These are phyloP conservation scores for Zymoseptoria passerinii DNA, from an alignment of 2,329 filamentous ascomycete species.

Conservation along the genomic window DNA sequence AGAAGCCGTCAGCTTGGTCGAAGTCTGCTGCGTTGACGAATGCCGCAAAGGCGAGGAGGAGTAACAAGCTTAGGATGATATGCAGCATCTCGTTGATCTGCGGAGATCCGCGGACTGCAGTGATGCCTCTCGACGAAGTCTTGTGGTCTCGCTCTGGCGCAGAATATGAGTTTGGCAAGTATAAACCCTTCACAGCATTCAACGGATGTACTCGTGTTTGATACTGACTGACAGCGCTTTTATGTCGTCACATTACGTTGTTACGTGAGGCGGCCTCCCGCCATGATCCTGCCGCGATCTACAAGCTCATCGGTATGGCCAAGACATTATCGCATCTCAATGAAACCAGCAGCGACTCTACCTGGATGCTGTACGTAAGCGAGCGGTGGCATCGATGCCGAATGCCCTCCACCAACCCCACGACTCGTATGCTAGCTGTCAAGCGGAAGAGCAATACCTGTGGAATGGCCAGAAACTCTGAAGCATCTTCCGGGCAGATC, in stretches of 20 bases:
- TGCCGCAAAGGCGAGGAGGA: not conserved
- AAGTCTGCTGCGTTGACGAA: not conserved
- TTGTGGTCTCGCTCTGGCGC: too few species aligned
- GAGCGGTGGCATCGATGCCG: not conserved
- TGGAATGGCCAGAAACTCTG: not conserved
- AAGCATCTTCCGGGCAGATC: not conserved
- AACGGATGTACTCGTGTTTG: too few species aligned
- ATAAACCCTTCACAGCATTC: too few species aligned
- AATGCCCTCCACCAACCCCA: not conserved
- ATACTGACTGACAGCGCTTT: too few species aligned
- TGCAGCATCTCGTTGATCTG: not conserved
- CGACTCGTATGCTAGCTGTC: not conserved
- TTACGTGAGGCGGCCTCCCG: not conserved
- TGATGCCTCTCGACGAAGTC: too few species aligned
- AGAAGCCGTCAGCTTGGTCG: not conserved
- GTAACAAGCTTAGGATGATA: not conserved
- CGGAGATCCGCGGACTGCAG: not conserved
- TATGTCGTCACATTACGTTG: too few species aligned
- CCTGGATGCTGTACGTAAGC: not conserved
- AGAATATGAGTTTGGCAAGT: too few species aligned
- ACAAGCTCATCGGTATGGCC: not conserved
- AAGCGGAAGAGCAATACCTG: not conserved
- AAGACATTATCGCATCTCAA: not conserved
- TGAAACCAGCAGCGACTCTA: not conserved
- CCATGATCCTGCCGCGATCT: not conserved